Percentiles rank a stretch among this genome's conserved stretches.
Conservation (phyloP, 1,284 basidiomycete genomes). For the Apiotrichum akiyoshidainum region DNA sequence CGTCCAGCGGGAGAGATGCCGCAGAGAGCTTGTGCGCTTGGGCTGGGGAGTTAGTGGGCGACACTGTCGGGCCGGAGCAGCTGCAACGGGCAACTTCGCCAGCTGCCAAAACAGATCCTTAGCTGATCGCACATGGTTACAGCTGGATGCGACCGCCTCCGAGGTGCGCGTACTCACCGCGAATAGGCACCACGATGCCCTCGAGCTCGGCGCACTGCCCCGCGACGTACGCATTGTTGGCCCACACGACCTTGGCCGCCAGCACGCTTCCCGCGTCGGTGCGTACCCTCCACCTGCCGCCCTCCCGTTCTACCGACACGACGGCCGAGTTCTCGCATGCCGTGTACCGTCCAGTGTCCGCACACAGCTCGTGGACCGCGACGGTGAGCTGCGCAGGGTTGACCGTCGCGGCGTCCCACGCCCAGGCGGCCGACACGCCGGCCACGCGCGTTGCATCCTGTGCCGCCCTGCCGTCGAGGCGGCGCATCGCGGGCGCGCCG, state of each 20-base stretch:
- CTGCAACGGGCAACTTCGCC: too few species aligned
- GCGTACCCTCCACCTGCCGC: constrained; percentile 23
- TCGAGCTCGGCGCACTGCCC: constrained; percentile 29
- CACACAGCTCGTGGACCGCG: constrained; percentile 28
- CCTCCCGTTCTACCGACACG: neutral
- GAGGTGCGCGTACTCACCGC: constrained; percentile 12
- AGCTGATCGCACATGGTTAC: too few species aligned
- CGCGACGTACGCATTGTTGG: constrained; percentile 37
- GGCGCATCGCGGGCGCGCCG: constrained; percentile 9
- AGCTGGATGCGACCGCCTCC: too few species aligned
- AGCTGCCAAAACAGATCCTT: too few species aligned
- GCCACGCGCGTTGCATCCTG: constrained; percentile 12
- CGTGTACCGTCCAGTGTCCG: constrained; percentile 23
- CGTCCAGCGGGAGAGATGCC: constrained; percentile 24
- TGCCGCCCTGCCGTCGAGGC: constrained; percentile 13
- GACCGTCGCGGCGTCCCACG: constrained; percentile 38
- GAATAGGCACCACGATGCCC: constrained; percentile 29
- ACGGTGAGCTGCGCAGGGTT: constrained; percentile 41
- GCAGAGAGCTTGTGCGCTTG: constrained; percentile 36
- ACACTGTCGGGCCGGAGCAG: neutral
- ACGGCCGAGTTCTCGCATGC: constrained; percentile 21
- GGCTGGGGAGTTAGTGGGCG: constrained; percentile 18
- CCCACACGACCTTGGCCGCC: constrained; percentile 28
- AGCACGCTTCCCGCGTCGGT: constrained; percentile 32
- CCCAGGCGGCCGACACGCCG: constrained; percentile 17